A percentile compares a stretch with the other conserved stretches of the same genome.
Conservation (phyloP, 768 basidiomycete genomes). For the Crucibulum laeve region DNA sequence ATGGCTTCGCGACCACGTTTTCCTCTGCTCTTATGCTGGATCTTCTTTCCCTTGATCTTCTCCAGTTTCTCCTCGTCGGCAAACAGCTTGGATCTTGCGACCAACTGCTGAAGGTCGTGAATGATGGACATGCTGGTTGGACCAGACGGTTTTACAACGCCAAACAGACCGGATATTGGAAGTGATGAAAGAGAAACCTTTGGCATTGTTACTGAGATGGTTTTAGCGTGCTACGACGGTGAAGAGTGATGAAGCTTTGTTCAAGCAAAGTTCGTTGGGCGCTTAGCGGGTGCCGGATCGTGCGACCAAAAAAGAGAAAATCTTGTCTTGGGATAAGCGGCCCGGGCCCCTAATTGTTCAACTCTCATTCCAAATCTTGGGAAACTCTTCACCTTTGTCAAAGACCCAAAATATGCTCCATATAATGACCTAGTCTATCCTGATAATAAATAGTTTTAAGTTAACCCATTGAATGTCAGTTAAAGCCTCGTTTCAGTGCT, state of each 20-base stretch:
- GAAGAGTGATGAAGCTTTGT: not conserved
- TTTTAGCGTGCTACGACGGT: not conserved
- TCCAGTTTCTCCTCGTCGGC: constrained; percentile 55
- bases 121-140: constrained; percentile 90
- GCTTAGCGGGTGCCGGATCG: too few relatives aligned
- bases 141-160: constrained; percentile 87
- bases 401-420: too few relatives aligned
- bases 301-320: too few relatives aligned
- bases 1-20: constrained; percentile 45
- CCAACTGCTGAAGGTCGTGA: constrained; percentile 78
- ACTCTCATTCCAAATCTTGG: too few relatives aligned
- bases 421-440: too few relatives aligned
- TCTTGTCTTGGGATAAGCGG: too few relatives aligned
- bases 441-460: too few relatives aligned
- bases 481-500: too few relatives aligned
- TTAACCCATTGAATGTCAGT: too few relatives aligned
- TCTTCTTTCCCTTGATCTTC: constrained; percentile 44
- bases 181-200: constrained; percentile 48
- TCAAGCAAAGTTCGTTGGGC: not conserved
- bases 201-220: constrained; percentile 65
- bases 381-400: too few relatives aligned
- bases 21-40: constrained; percentile 33
- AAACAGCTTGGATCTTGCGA: constrained; percentile 76
- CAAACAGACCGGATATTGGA: constrained; percentile 82
- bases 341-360: too few relatives aligned